Conservation (phyloP, 148 eudicot genomes). For the Rhododendron molle region DNA sequence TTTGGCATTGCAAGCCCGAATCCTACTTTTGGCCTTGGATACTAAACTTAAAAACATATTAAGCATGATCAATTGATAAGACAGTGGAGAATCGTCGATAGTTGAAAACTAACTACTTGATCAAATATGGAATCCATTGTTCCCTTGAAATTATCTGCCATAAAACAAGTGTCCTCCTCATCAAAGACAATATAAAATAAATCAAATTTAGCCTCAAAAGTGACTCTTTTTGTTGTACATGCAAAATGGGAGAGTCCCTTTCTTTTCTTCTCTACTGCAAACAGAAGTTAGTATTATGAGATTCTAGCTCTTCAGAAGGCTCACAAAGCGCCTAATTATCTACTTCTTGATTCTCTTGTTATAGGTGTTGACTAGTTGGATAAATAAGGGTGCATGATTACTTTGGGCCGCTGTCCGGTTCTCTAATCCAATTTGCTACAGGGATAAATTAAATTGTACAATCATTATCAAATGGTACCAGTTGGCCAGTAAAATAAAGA, state of each 20-base stretch:
- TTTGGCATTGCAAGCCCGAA: not conserved
- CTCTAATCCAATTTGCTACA: not conserved
- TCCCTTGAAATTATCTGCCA: not conserved
- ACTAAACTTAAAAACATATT: not conserved
- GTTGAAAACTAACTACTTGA: not conserved
- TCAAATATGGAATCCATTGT: not conserved
- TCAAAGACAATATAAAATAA: not conserved
- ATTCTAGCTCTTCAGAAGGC: not conserved
- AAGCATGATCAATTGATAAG: not conserved
- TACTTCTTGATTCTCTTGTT: not conserved
- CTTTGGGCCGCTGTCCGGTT: not conserved
- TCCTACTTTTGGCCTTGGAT: not conserved
- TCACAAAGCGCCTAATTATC: not conserved
- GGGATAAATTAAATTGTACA: not conserved
- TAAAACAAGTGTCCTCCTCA: not conserved
- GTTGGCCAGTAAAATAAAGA: not conserved
- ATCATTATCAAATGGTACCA: not conserved
- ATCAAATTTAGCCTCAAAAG: not conserved
- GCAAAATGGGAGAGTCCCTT: not conserved
- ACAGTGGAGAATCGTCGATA: not conserved
- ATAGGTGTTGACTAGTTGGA: not conserved
- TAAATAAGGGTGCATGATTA: not conserved
- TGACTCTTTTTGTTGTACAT: not conserved
- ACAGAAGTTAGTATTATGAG: not conserved
- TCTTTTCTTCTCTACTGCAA: not conserved